phyloP scores from a whole-genome alignment of 805 yeast genomes.

The Spencermartinsiella europaea region DNA sequence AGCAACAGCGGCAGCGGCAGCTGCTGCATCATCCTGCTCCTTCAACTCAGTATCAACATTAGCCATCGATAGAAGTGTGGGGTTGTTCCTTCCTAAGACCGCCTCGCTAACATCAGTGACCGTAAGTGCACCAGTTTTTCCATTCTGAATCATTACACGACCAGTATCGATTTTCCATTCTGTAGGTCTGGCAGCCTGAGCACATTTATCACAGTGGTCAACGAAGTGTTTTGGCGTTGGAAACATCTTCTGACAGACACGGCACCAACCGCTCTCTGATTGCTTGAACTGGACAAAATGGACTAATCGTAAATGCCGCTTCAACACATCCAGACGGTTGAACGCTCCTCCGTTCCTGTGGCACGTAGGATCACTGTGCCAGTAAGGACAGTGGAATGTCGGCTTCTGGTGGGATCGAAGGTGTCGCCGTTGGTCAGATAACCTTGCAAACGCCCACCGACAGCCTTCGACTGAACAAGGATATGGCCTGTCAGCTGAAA shows the following conservation, averaged over 20 bases:
- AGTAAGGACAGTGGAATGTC: conserved; percentile 65
- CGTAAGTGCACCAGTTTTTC: conserved; percentile 14
- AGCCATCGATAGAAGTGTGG: conserved; percentile 17
- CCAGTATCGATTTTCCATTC: conserved; percentile 24
- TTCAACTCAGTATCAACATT: conserved; percentile 14
- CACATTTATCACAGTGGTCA: conserved; percentile 62
- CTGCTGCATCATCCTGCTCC: conserved; percentile 8
- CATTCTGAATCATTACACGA: conserved; percentile 11
- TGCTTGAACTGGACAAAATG: conserved; percentile 50
- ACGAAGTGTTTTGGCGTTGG: conserved; percentile 51
- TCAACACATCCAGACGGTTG: conserved; percentile 66
- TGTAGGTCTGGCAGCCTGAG: conserved; percentile 33
- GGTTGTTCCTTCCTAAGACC: conserved; percentile 11
- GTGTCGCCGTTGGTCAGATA: conserved; percentile 66
- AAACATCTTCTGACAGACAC: conserved; percentile 57
- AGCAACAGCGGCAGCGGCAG: conserved; percentile 6
- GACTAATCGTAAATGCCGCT: conserved; percentile 64
- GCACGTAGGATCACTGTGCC: conserved; percentile 63
- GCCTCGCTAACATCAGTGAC: conserved; percentile 9
- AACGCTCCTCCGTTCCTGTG: conserved; percentile 75
- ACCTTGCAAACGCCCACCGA: conserved; percentile 65
- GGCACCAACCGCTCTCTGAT: conserved; percentile 63
- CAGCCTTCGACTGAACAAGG: conserved; percentile 41
- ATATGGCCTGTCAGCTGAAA: conserved; percentile 30
- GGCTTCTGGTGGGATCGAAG: conserved; percentile 62